Conservation (phyloP, 179 eudicot genomes). For the Carnegiea gigantea region DNA sequence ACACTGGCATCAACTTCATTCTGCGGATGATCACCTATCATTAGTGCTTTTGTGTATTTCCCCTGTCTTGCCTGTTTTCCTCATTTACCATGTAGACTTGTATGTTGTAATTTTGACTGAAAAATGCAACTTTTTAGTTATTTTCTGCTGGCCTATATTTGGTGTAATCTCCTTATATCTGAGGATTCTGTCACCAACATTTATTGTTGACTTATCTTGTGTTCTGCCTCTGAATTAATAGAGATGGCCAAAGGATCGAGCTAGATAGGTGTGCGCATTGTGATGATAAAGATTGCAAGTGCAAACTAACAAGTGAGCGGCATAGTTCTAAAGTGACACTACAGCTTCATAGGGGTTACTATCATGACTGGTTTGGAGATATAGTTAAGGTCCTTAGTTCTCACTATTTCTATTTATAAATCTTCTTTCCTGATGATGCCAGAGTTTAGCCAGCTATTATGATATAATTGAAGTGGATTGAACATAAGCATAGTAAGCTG, state of each 20-base stretch:
- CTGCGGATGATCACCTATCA: neutral
- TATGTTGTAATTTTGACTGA: neutral
- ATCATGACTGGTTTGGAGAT: conserved; percentile 70
- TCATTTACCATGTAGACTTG: neutral
- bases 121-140: neutral
- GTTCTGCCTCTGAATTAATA: conserved; percentile 29
- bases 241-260: conserved; percentile 71
- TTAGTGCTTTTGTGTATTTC: neutral
- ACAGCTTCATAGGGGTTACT: conserved; percentile 68
- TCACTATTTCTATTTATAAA: neutral
- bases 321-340: conserved; percentile 41
- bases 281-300: conserved; percentile 57
- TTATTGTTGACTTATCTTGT: neutral
- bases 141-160: neutral
- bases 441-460: neutral
- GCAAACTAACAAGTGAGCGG: conserved; percentile 42
- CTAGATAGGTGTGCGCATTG: conserved; percentile 55
- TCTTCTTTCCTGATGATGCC: neutral
- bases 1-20: neutral
- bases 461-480: neutral
- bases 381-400: conserved; percentile 50
- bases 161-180: neutral
- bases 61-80: neutral
- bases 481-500: too few relatives aligned
- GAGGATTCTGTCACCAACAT: neutral